Evolutionary conservation across 352 stramenopile species (phyloP), one percentile per base, ranked within the genome.

Genomic region (Salisapilia sapeloensis): DNA sequence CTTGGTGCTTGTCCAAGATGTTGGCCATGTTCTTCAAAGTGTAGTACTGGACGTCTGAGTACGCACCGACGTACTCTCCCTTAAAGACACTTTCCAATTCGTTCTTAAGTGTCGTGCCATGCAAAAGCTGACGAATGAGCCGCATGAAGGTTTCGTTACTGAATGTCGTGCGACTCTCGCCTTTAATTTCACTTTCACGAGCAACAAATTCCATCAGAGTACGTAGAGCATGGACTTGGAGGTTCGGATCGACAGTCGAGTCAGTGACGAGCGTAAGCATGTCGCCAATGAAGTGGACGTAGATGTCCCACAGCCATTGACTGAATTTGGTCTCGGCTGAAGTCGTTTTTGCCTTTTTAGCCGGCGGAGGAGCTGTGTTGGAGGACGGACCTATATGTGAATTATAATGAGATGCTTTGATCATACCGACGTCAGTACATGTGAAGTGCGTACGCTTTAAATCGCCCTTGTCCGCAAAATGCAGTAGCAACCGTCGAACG

Each of bases 171-270:
- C 27, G 13, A 16, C 46, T 37, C 13, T 32, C 33, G 34, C 39
- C 40, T 9, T 36, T 52, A 27, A 84, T 56, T 15, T 76, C 60
- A 24, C 64, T 53, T 36, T 91, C 76, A 10, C 65, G 60, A 15
- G 72, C 70, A 18, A 93, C 64, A 30, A 93, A 78, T 52, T 90
- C 72, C 78, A 93, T 89, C 4, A 90, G 52, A 27, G 76, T 93
- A n/a, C 78, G 72, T 42, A 92, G 43, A 21, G 78, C 75, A 13
- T 66, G 64, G 8, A 83, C 59, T 11, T 81, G 78, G 37, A 80
- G 28, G 36, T 84, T 77, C 40, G 37, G 60, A 43, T 84, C 64
- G 13, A 66, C 40, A 17, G 63, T 28, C 13, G 50, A 47, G 22
- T 60, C 23, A 4, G 56, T 49, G 10, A 91, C 41, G 70, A 67